These are phyloP conservation scores for Ploettnerulaceae sp. DNA, from an alignment of 2,329 filamentous ascomycete genomes.

Conservation along the genomic window DNA sequence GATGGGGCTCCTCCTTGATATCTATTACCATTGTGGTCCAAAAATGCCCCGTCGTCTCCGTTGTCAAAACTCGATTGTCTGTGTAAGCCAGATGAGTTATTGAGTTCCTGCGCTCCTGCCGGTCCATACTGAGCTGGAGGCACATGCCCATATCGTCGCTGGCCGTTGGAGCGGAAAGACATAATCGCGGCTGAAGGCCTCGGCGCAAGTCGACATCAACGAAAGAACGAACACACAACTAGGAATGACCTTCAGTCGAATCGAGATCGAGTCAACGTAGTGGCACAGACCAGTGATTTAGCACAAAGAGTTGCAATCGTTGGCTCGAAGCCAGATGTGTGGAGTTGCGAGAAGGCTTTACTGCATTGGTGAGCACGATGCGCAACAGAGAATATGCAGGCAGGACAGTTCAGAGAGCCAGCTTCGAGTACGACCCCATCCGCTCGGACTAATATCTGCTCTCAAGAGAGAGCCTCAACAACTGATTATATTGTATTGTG, in stretches of 20 bases:
- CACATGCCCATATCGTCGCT: slow-evolving; percentile 61
- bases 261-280: slow-evolving; percentile 6
- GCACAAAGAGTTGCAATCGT: slow-evolving; percentile 13
- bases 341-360: slow-evolving; percentile 15
- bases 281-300: slow-evolving; percentile 8
- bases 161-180: slow-evolving; percentile 57
- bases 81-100: slow-evolving; percentile 34
- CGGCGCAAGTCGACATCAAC: slow-evolving; percentile 13
- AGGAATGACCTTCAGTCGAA: neutral
- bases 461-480: slow-evolving; percentile 10
- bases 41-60: slow-evolving; percentile 64
- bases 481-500: neutral
- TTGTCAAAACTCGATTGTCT: slow-evolving; percentile 70
- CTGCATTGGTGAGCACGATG: slow-evolving; percentile 21
- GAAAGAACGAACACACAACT: too few species aligned
- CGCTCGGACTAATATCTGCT: slow-evolving; percentile 11
- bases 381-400: too few species aligned
- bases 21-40: slow-evolving; percentile 34
- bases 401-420: slow-evolving; percentile 14
- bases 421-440: slow-evolving; percentile 22
- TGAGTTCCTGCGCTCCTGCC: slow-evolving; percentile 37
- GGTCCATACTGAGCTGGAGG: slow-evolving; percentile 58
- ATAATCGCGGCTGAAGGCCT: slow-evolving; percentile 36
- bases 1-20: slow-evolving; percentile 32
- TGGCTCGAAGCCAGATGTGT: slow-evolving; percentile 21